Evolutionary conservation across 805 yeast genomes (phyloP).

Genomic region (Ogataea haglerorum): DNA sequence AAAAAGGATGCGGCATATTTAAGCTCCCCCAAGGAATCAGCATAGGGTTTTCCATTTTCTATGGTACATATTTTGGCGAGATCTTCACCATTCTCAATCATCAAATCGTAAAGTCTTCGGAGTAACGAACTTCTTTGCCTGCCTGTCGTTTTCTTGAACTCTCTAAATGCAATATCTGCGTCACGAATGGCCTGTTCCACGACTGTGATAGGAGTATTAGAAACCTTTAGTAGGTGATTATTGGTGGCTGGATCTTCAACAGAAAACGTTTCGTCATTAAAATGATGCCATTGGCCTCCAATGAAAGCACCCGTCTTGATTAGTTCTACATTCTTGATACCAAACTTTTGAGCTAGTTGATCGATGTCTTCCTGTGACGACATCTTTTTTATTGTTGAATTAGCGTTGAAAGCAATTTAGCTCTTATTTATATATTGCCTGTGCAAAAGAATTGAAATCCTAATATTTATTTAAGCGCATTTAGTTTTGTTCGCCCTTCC

Average conservation of each 20-base stretch:
- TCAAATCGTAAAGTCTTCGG: constrained; percentile 47
- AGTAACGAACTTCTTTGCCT: constrained; percentile 55
- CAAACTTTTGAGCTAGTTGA: constrained; percentile 30
- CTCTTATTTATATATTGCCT: too few species aligned
- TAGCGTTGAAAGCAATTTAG: too few species aligned
- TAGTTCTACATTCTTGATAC: constrained; percentile 46
- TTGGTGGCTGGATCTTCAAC: constrained; percentile 76
- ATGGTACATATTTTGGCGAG: constrained; percentile 59
- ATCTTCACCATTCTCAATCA: constrained; percentile 58
- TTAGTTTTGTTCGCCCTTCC: constrained; percentile 2
- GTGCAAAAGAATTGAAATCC: too few species aligned
- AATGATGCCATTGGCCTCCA: constrained; percentile 68
- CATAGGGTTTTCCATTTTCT: constrained; percentile 73
- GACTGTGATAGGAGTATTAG: constrained; percentile 49
- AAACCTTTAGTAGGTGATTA: constrained; percentile 49
- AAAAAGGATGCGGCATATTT: constrained; percentile 69
- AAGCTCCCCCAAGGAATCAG: constrained; percentile 73
- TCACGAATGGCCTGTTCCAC: constrained; percentile 51
- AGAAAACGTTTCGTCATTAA: constrained; percentile 46
- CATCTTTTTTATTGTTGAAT: constrained; percentile 17
- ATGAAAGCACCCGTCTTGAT: constrained; percentile 58
- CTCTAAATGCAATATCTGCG: constrained; percentile 51
- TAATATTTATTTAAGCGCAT: neutral
- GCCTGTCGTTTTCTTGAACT: constrained; percentile 51
- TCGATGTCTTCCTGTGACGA: constrained; percentile 25